Evolutionary conservation across 1,139 yeast genomes (phyloP).

Genomic region (Maudiozyma humilis): DNA sequence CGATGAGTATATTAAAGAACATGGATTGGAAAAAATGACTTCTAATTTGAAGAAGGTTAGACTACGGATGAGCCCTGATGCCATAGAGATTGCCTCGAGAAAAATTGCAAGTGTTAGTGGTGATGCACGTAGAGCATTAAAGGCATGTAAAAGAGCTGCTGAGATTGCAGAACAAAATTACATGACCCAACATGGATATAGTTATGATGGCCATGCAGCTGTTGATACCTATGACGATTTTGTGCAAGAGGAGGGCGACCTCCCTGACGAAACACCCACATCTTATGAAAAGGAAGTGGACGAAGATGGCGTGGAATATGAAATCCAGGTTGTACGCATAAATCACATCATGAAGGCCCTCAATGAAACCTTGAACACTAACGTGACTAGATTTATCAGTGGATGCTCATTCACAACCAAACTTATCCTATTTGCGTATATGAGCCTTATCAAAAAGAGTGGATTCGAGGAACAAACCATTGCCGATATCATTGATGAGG

Average conservation of each 20-base stretch:
- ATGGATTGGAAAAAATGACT: constrained; percentile 10
- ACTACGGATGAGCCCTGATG: constrained; percentile 56
- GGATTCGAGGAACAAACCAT: constrained; percentile 65
- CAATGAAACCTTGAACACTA: constrained; percentile 70
- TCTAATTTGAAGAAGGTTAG: constrained; percentile 29
- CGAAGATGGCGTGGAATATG: constrained; percentile 26
- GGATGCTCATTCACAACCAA: constrained; percentile 63
- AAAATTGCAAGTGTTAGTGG: constrained; percentile 96
- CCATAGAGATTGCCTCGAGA: constrained; percentile 85
- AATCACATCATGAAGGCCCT: constrained; percentile 71
- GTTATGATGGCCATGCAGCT: constrained; percentile 20
- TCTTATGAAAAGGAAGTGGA: constrained; percentile 5
- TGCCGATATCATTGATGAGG: constrained; percentile 75
- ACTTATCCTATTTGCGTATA: constrained; percentile 57
- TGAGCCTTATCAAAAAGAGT: constrained; percentile 57
- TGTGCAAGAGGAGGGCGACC: background rate
- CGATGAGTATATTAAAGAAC: constrained; percentile 10
- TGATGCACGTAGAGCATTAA: constrained; percentile 89
- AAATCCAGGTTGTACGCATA: constrained; percentile 51
- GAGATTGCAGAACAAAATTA: constrained; percentile 72
- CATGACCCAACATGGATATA: constrained; percentile 31
- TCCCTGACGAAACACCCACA: background rate
- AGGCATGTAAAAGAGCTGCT: constrained; percentile 82
- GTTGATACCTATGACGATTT: constrained; percentile 8
- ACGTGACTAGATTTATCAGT: constrained; percentile 50